Conservation (phyloP, 2,329 filamentous ascomycete species). For the Venturia asperata region DNA sequence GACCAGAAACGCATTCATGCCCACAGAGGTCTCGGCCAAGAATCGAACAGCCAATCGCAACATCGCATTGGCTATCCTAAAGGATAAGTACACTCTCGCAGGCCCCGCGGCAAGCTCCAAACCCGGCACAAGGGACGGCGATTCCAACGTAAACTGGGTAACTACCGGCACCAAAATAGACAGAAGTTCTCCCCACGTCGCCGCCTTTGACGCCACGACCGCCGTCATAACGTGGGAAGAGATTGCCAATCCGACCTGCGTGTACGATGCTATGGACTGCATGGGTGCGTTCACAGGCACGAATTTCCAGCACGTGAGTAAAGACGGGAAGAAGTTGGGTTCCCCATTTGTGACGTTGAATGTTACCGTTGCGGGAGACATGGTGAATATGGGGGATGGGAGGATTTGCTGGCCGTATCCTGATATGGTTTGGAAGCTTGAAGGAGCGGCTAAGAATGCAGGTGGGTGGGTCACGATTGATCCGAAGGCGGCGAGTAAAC, state of each 20-base stretch:
- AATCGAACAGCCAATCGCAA: conserved; percentile 51
- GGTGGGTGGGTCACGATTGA: conserved; percentile 3
- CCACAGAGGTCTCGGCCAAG: conserved; percentile 46
- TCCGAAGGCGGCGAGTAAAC: conserved; percentile 9
- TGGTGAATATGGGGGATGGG: conserved; percentile 53
- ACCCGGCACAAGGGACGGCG: conserved; percentile 48
- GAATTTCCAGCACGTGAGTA: conserved; percentile 51
- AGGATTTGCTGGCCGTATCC: conserved; percentile 57
- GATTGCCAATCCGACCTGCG: conserved; percentile 49
- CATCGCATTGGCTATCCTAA: conserved; percentile 51
- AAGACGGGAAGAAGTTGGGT: conserved; percentile 46
- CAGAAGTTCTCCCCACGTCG: conserved; percentile 53
- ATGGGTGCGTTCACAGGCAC: conserved; percentile 52
- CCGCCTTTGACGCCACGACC: conserved; percentile 45
- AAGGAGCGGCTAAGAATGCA: conserved; percentile 20
- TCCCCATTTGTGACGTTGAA: conserved; percentile 44
- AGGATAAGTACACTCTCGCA: conserved; percentile 51
- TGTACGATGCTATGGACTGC: conserved; percentile 54
- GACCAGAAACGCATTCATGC: conserved; percentile 52
- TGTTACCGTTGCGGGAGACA: conserved; percentile 55
- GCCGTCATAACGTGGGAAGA: conserved; percentile 57
- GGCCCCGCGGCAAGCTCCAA: conserved; percentile 48
- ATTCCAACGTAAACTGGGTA: conserved; percentile 55
- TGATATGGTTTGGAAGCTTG: conserved; percentile 47
- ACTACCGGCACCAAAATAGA: conserved; percentile 44